Percentiles rank a stretch among this genome's conserved stretches.
Conservation (phyloP, 345 rosid genomes). For the Hibiscus tridactylites region DNA sequence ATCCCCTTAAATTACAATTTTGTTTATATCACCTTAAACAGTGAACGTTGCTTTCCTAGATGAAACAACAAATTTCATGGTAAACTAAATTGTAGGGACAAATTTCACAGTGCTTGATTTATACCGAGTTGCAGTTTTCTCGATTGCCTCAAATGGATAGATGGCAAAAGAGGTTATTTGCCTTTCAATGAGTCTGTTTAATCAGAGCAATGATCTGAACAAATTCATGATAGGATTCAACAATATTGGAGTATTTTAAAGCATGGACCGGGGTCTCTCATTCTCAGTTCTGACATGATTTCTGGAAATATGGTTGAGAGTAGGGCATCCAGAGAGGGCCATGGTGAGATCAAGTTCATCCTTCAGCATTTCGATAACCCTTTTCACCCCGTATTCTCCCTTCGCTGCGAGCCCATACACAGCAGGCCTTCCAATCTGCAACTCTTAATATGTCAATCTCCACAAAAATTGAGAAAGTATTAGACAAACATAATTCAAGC, state of each 20-base stretch:
- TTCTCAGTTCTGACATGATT: slow-evolving; percentile 39
- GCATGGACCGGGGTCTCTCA: slow-evolving; percentile 44
- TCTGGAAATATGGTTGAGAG: slow-evolving; percentile 49
- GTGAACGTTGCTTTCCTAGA: neutral
- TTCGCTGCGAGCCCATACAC: slow-evolving; percentile 64
- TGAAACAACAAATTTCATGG: neutral
- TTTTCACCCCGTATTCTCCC: slow-evolving; percentile 60
- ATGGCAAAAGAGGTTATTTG: neutral
- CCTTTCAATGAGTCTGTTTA: too few species aligned
- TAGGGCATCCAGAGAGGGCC: slow-evolving; percentile 78
- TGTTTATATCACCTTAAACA: neutral
- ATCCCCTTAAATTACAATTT: neutral
- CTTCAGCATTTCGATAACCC: slow-evolving; percentile 62
- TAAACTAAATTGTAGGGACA: neutral
- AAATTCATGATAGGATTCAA: neutral
- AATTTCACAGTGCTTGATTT: neutral
- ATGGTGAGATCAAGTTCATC: slow-evolving; percentile 69
- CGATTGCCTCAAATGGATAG: neutral
- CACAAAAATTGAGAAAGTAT: too few species aligned
- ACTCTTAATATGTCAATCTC: slow-evolving; percentile 1
- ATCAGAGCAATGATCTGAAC: neutral
- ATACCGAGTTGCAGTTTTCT: neutral
- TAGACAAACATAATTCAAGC: neutral
- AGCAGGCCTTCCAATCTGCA: slow-evolving; percentile 88
- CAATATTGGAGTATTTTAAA: slow-evolving; percentile 15